A percentile compares a stretch with the other conserved stretches of the same genome.
Evolutionary conservation across 2,329 filamentous ascomycete genomes (phyloP).

Genomic region (Chaetomium sp.): DNA sequence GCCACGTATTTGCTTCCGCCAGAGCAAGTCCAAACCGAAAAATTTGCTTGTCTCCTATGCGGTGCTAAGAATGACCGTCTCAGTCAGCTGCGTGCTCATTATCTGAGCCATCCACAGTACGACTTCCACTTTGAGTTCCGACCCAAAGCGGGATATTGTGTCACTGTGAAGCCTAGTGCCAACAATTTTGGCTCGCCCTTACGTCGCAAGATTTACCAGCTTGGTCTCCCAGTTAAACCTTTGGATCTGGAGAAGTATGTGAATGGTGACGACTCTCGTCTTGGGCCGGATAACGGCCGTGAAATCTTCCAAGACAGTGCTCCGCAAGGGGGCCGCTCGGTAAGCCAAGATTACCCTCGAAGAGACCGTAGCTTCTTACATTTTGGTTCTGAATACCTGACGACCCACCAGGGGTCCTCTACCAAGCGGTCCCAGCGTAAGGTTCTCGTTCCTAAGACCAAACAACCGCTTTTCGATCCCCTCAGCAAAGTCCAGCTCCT

Average conservation of each 20-base stretch:
- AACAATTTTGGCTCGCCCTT: slow-evolving; percentile 15
- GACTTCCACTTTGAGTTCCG: slow-evolving; percentile 36
- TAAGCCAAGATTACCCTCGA: slow-evolving; percentile 11
- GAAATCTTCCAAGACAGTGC: slow-evolving; percentile 22
- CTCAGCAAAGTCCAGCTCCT: slow-evolving; percentile 48
- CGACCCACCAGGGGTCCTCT: slow-evolving; percentile 10
- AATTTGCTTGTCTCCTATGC: slow-evolving; percentile 46
- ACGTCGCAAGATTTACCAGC: slow-evolving; percentile 34
- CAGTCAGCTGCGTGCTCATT: slow-evolving; percentile 42
- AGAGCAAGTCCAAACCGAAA: slow-evolving; percentile 42
- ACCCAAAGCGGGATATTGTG: slow-evolving; percentile 33
- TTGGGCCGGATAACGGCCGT: slow-evolving; percentile 32
- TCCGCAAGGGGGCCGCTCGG: slow-evolving; percentile 12
- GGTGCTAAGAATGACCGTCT: slow-evolving; percentile 42
- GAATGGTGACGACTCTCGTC: slow-evolving; percentile 40
- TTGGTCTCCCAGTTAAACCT: slow-evolving; percentile 36
- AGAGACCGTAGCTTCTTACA: too few relatives aligned
- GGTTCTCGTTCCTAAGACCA: slow-evolving; percentile 42
- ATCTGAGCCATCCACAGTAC: slow-evolving; percentile 43
- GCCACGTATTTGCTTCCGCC: slow-evolving; percentile 41
- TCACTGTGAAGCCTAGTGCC: slow-evolving; percentile 32
- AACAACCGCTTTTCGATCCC: slow-evolving; percentile 50
- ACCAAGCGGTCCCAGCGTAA: slow-evolving; percentile 27
- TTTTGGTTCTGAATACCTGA: too few relatives aligned
- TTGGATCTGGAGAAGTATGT: slow-evolving; percentile 41